Evolutionary conservation across 2,329 filamentous ascomycete species (phyloP).

Genomic region (Fusarium chlamydosporum): DNA sequence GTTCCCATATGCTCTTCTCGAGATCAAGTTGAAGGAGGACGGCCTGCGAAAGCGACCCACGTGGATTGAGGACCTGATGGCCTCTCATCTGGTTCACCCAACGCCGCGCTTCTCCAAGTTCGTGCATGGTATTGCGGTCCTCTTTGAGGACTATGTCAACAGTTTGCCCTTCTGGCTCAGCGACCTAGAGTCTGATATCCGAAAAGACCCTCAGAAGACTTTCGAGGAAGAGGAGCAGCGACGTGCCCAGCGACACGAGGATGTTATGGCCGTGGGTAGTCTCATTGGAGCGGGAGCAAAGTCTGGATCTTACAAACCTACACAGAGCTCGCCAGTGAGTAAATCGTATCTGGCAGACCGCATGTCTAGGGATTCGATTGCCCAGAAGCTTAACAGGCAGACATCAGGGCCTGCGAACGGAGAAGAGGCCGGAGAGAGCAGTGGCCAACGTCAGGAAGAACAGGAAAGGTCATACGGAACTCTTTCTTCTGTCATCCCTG

Average conservation of each 20-base stretch:
- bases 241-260: conserved; percentile 83
- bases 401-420: conserved; percentile 46
- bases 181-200: conserved; percentile 92
- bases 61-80: conserved; percentile 94
- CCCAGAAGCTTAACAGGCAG: conserved; percentile 49
- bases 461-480: conserved; percentile 64
- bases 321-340: conserved; percentile 75
- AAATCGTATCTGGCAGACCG: conserved; percentile 74
- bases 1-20: conserved; percentile 91
- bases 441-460: conserved; percentile 56
- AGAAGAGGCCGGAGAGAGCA: conserved; percentile 57
- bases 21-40: conserved; percentile 87
- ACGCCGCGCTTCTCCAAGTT: conserved; percentile 96
- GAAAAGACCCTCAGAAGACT: conserved; percentile 89
- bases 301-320: conserved; percentile 68
- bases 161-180: conserved; percentile 96
- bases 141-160: conserved; percentile 98
- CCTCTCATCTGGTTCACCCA: conserved; percentile 91
- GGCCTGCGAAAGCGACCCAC: conserved; percentile 76
- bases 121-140: conserved; percentile 88
- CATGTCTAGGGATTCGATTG: conserved; percentile 59
- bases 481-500: conserved; percentile 81
- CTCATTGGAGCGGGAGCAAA: conserved; percentile 78
- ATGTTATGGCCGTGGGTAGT: conserved; percentile 90
- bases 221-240: conserved; percentile 93